Evolutionary conservation across 2,329 filamentous ascomycete species (phyloP), one percentile per base, ranked within the genome.

Genomic region (Ophiostoma australiae): DNA sequence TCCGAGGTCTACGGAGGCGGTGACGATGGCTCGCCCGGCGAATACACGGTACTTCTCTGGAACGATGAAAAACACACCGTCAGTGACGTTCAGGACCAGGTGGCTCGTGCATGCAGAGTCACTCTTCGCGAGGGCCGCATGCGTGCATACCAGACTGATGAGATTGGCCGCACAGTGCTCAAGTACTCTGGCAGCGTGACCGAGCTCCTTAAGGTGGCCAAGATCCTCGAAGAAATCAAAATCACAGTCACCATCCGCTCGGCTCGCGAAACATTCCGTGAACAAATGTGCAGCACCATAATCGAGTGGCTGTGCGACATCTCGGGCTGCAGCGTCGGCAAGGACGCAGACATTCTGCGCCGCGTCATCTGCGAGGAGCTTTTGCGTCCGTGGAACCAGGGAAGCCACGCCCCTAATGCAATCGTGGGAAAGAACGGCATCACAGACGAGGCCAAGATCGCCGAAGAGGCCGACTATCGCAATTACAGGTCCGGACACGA

Each of bases 21-120:
- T 1, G 88, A 91, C 75, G 82, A 87, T 7, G 87, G 90, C 71
- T 84, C 87, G 2, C 85, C 90, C 33, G 87, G 87, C 15, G 92
- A 97, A 76, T 99, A 91, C 79, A 91, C 92, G 5, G 82, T 99
- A 65, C 83, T 97, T 20, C 83, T 99, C 5, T 99, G 95, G 95
- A 99, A 99, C 76, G 95, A 99, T 74, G 95, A 99, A 81, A 99
- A 99, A 80, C 95, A 99, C 78, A 99, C 95, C 0, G 90, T 98
- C 63, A 87, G 89, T 67, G 95, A 99, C 78, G 94, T 99, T 6
- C 86, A 90, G 75, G 89, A 96, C 71, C 94, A 98, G 78, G 92
- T 99, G 31, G 91, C 92, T 3, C 87, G 94, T 74, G 95, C 95
- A 68, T 99, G 95, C 82, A 88, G 87, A 73, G 90, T 92, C 74